Evolutionary conservation across 306 rosid genomes (phyloP), one percentile per base, ranked within the genome.

Genomic region (Begonia fuchsioides): DNA sequence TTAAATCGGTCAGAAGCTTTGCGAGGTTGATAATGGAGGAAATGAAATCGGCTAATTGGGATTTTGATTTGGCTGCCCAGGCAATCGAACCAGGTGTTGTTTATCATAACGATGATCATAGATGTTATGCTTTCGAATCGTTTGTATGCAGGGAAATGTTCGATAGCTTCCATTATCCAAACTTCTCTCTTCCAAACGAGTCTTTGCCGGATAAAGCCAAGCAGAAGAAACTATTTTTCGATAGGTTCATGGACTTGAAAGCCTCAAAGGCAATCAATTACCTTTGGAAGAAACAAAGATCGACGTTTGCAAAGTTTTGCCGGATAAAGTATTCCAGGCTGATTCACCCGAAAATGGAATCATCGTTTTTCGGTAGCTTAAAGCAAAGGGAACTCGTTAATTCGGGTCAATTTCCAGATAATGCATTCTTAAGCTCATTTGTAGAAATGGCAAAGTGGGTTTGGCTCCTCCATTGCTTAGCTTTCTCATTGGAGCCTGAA

Each of bases 371-470:
- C 11, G 94, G 98, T 3, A 72, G 71, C 64, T 44, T 73, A 63
- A 70, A 6, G 38, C 87, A 76, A 8, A 77, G 98, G 57, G 76
- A 68, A 66, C 54, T 65, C 9, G 47, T 90, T 51, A 76, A 61
- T 41, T 61, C 66, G 5, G 87, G 94, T 10, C 76, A 62, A 56
- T 62, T 85, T 54, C 90, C 98, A 5, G 58, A 60, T 48, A 62
- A 73, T 0, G 50, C 19, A 6, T 85, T 90, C 68, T 85, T 90
- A 57, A 32, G 53, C 8, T 50, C 76, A 0, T 90, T 90, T 51
- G 72, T 76, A 3, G 96, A 85, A 39, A 85, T 90, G 96, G 96
- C 94, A 0, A 85, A 78, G 60, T 60, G 86, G 74, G 79, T 90
- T 13, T 85, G 86, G 84, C 82, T 90, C 11, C 76, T 90, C 1